A percentile compares a stretch with the other conserved stretches of the same genome.
Evolutionary conservation across 2,329 filamentous ascomycete genomes (phyloP).

Genomic region (Sporothrix curviconia): DNA sequence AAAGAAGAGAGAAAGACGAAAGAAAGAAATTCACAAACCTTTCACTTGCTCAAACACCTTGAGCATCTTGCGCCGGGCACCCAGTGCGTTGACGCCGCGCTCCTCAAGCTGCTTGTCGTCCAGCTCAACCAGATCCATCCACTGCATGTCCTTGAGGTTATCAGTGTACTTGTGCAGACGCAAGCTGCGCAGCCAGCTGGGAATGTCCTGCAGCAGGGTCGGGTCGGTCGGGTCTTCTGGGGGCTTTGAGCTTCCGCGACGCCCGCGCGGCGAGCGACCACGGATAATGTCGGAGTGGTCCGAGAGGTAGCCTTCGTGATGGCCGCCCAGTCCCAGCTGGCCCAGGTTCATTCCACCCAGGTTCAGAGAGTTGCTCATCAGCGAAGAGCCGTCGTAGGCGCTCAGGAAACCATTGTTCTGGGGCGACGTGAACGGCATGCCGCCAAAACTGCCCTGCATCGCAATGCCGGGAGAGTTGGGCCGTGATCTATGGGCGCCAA

Average conservation of each 20-base stretch:
- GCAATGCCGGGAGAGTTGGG: conserved; percentile 84
- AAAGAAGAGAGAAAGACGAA: too few species aligned
- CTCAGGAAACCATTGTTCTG: conserved; percentile 92
- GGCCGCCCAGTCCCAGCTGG: conserved; percentile 61
- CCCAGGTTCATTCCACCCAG: conserved; percentile 61
- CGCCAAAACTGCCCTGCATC: conserved; percentile 61
- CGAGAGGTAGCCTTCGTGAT: conserved; percentile 81
- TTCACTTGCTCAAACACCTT: conserved; percentile 98
- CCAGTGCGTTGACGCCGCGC: conserved; percentile 88
- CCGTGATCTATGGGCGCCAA: conserved; percentile 69
- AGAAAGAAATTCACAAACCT: conserved; percentile 45
- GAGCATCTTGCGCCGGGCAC: conserved; percentile 92
- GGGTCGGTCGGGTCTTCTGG: conserved; percentile 96
- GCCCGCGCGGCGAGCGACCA: conserved; percentile 84
- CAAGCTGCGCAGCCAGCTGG: conserved; percentile 88
- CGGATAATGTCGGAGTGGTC: conserved; percentile 89
- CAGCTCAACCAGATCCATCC: conserved; percentile 85
- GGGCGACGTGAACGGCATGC: conserved; percentile 72
- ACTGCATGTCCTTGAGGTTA: conserved; percentile 94
- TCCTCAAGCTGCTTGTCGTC: conserved; percentile 91
- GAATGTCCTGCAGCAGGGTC: conserved; percentile 85
- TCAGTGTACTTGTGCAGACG: conserved; percentile 98
- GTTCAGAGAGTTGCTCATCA: conserved; percentile 54
- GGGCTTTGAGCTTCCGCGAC: conserved; percentile 91
- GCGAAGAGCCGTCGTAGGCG: conserved; percentile 71